Conservation (phyloP, 2,329 filamentous ascomycete species). For the Calcarisporium arbuscula region DNA sequence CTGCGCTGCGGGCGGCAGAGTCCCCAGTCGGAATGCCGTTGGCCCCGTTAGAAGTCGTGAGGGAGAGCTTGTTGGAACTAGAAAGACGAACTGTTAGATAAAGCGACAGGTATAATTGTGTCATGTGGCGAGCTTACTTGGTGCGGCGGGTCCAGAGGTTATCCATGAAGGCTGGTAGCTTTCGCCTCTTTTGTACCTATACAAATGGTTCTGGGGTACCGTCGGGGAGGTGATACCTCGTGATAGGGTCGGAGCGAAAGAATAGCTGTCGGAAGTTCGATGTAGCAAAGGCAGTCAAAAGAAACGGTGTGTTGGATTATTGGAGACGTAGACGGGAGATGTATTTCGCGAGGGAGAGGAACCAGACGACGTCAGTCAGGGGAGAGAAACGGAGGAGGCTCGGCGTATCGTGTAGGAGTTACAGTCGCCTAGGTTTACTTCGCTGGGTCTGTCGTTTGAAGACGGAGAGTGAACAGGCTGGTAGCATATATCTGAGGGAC, state of each 20-base stretch:
- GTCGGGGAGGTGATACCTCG: no score
- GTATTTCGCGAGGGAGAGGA: no score
- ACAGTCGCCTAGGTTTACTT: no score
- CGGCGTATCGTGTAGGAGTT: no score
- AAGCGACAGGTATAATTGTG: neutral
- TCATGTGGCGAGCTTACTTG: conserved; percentile 52
- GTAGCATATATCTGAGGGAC: no score
- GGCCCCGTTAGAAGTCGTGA: conserved; percentile 62
- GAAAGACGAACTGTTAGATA: conserved; percentile 14
- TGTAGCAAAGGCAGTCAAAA: no score
- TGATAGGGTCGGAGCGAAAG: conserved; percentile 8
- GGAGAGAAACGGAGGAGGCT: no score
- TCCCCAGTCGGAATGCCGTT: conserved; percentile 45
- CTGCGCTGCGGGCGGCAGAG: conserved; percentile 54
- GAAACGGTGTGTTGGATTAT: no score
- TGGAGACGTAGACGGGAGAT: no score
- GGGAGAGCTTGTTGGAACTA: conserved; percentile 84
- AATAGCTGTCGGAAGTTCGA: neutral
- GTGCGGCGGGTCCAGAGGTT: conserved; percentile 75
- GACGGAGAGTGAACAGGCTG: no score
- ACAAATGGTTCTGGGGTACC: neutral
- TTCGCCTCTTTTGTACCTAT: conserved; percentile 6
- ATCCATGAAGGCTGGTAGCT: conserved; percentile 46
- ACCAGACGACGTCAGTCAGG: no score
- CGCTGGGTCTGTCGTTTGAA: no score